Evolutionary conservation across 164 flowering plant genomes (phyloP).

Genomic region (Malania oleifera): DNA sequence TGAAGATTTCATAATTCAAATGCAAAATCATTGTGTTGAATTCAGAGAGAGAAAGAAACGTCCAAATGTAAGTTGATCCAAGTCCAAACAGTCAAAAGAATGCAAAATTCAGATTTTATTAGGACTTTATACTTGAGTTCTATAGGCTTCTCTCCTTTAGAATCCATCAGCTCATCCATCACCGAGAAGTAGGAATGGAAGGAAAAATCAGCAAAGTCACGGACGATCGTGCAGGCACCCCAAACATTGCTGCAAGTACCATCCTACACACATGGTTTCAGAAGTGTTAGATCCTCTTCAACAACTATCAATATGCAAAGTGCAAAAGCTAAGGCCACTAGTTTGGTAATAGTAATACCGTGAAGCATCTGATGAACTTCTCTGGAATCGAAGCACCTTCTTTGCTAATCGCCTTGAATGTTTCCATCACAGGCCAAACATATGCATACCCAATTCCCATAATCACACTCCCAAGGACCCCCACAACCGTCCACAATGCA

Average conservation of each 20-base stretch:
- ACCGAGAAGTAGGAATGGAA: slow-evolving; percentile 22
- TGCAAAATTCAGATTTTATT: not conserved
- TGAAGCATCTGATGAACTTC: slow-evolving; percentile 15
- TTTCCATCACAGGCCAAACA: slow-evolving; percentile 22
- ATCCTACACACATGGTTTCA: slow-evolving; percentile 10
- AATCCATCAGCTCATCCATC: slow-evolving; percentile 22
- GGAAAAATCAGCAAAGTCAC: slow-evolving; percentile 23
- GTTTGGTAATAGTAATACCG: slow-evolving; percentile 4
- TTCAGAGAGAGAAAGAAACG: no score
- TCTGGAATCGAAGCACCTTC: slow-evolving; percentile 7
- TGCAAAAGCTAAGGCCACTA: not conserved
- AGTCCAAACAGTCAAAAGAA: not conserved
- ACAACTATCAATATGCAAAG: not conserved
- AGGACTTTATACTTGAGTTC: slow-evolving; percentile 1
- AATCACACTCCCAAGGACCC: slow-evolving; percentile 9
- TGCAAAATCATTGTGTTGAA: no score
- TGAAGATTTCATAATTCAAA: no score
- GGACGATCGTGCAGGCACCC: slow-evolving; percentile 22
- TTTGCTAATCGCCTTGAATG: slow-evolving; percentile 16
- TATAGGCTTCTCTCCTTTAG: slow-evolving; percentile 12
- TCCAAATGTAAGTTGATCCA: no score
- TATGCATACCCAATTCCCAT: slow-evolving; percentile 15
- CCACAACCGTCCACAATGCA: slow-evolving; percentile 8
- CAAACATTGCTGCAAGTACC: slow-evolving; percentile 17
- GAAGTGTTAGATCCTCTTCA: not conserved